A percentile compares a stretch with the other conserved stretches of the same genome.
phyloP scores from a whole-genome alignment of 768 basidiomycete species.

The Fomitopsis pulvina region DNA sequence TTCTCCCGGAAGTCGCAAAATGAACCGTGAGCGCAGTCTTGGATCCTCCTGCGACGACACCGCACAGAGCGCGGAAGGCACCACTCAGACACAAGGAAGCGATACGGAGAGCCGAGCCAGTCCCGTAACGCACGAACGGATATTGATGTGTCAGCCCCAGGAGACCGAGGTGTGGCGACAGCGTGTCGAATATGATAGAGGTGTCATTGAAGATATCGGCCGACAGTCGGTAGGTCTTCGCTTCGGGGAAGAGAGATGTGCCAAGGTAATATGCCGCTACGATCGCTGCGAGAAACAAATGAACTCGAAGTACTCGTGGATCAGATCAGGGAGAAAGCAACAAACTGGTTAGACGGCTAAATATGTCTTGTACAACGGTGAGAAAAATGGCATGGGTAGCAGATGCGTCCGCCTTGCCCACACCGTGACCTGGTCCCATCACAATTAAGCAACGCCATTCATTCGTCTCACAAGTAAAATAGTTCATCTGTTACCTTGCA shows the following conservation, averaged over 20 bases:
- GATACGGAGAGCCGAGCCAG: conserved; percentile 35
- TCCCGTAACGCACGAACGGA: conserved; percentile 25
- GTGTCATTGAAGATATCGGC: conserved; percentile 63
- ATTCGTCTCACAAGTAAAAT: not conserved
- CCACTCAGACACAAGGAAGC: conserved; percentile 52
- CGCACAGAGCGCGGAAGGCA: conserved; percentile 50
- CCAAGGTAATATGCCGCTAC: conserved; percentile 55
- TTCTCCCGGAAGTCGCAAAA: conserved; percentile 45
- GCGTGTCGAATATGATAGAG: conserved; percentile 50
- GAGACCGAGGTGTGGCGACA: conserved; percentile 47
- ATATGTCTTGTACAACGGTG: conserved; percentile 59
- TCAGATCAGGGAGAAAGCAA: conserved; percentile 1
- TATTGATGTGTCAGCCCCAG: conserved; percentile 24
- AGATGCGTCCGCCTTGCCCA: conserved; percentile 61
- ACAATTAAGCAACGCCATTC: not conserved
- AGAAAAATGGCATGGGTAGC: conserved; percentile 60
- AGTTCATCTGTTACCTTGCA: conserved; percentile 68
- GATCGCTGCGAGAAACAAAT: conserved; percentile 40
- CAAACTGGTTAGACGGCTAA: conserved; percentile 58
- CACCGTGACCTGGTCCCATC: conserved; percentile 66
- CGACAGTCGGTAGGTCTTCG: conserved; percentile 61
- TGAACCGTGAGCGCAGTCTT: conserved; percentile 65
- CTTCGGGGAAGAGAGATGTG: conserved; percentile 60
- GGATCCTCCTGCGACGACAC: conserved; percentile 60
- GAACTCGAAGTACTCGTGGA: not conserved